Conservation (phyloP, 441 rosid species). For the Populus hybrid region DNA sequence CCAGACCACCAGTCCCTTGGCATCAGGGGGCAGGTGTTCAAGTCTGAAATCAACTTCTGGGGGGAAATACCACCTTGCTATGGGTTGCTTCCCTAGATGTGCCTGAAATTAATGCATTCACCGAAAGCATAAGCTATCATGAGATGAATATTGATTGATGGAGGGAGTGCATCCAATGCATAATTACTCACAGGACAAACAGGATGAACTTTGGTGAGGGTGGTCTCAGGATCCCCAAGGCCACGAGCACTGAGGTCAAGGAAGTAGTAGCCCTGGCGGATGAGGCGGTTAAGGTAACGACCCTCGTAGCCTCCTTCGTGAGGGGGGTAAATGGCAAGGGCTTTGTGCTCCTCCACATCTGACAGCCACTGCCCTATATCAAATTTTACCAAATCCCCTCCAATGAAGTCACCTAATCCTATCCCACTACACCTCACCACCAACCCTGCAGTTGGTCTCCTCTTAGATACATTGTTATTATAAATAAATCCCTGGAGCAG, state of each 20-base stretch:
- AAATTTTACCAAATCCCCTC: conserved; percentile 67
- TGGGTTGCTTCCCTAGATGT: conserved; percentile 90
- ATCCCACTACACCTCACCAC: conserved; percentile 37
- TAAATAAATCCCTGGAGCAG: not conserved
- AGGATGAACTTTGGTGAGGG: conserved; percentile 80
- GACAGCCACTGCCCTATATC: conserved; percentile 79
- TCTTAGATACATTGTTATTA: not conserved
- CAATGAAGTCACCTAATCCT: conserved; percentile 66
- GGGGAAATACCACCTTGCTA: conserved; percentile 93
- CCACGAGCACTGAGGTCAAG: conserved; percentile 92
- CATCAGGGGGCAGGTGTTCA: conserved; percentile 61
- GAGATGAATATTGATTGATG: not conserved
- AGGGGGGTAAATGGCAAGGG: conserved; percentile 79
- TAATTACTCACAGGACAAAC: conserved; percentile 69
- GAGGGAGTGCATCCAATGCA: not conserved
- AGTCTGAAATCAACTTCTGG: conserved; percentile 91
- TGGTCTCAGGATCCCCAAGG: conserved; percentile 91
- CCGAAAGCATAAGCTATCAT: not conserved
- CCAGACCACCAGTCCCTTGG: conserved; percentile 90
- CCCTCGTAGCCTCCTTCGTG: conserved; percentile 97
- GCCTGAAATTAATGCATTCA: conserved; percentile 35
- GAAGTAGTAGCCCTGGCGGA: conserved; percentile 74
- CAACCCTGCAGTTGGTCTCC: not conserved
- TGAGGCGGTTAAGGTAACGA: conserved; percentile 67
- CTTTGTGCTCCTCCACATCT: conserved; percentile 82